A percentile compares a stretch with the other conserved stretches of the same genome.
Conservation (phyloP, 2,329 filamentous ascomycete genomes). For the Colletotrichum zoysiae region DNA sequence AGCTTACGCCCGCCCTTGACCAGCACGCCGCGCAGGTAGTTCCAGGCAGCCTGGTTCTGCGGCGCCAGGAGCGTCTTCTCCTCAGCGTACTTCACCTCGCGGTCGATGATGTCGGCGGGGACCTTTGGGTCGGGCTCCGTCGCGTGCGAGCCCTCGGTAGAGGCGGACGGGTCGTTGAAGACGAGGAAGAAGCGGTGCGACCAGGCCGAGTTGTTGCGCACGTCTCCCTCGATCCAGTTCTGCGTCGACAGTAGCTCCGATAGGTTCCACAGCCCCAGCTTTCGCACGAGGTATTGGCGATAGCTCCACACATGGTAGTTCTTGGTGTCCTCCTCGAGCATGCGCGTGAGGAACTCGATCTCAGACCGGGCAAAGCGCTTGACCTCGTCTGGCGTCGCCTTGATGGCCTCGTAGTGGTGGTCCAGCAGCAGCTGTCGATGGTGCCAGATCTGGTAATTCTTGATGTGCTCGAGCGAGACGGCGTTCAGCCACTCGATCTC, state of each 20-base stretch:
- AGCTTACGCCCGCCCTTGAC: constrained; percentile 71
- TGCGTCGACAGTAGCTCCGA: constrained; percentile 80
- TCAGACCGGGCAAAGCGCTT: constrained; percentile 74
- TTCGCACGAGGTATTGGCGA: constrained; percentile 77
- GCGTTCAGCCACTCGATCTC: constrained; percentile 91
- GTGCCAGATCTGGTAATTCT: constrained; percentile 99
- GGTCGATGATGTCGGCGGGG: constrained; percentile 73
- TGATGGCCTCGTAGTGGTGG: constrained; percentile 70
- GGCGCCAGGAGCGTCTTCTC: constrained; percentile 82
- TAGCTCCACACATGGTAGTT: constrained; percentile 99
- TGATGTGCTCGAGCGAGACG: constrained; percentile 85
- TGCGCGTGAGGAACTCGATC: constrained; percentile 79
- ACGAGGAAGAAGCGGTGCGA: constrained; percentile 96
- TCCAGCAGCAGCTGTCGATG: constrained; percentile 76
- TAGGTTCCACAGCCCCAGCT: constrained; percentile 77
- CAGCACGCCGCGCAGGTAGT: constrained; percentile 85
- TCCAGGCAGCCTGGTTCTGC: constrained; percentile 96
- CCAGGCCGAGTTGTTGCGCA: constrained; percentile 98
- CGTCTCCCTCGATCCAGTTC: constrained; percentile 79
- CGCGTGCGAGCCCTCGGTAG: constrained; percentile 61
- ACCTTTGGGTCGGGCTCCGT: constrained; percentile 68
- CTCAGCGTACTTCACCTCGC: constrained; percentile 82
- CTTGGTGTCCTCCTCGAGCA: constrained; percentile 89
- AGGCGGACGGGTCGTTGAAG: constrained; percentile 72
- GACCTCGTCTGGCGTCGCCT: constrained; percentile 62